phyloP scores from a whole-genome alignment of 257 asterid genomes.

The Leonotis leonurus region DNA sequence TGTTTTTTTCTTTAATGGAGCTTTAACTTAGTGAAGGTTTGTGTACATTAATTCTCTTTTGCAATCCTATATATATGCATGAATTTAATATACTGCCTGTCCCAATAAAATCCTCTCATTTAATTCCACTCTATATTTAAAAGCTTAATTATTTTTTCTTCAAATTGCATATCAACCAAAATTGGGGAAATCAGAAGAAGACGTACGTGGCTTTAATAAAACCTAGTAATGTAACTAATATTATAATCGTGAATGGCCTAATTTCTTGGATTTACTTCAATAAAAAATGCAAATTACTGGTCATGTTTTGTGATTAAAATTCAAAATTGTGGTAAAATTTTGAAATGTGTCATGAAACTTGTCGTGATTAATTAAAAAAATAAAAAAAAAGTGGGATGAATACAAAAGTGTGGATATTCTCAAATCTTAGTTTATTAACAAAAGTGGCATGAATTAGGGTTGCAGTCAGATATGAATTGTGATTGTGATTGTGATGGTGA shows the following conservation, averaged over 20 bases:
- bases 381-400: conserved; percentile 1
- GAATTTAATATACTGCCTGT: not conserved
- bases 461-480: too few relatives aligned
- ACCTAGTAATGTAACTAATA: not conserved
- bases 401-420: too few relatives aligned
- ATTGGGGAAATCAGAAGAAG: not conserved
- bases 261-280: conserved; percentile 6
- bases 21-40: not conserved
- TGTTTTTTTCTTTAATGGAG: not conserved
- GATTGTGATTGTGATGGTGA: too few relatives aligned
- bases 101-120: not conserved
- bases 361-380: conserved; percentile 2
- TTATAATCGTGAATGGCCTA: not conserved
- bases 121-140: not conserved
- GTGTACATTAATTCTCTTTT: not conserved
- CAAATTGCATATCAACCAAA: not conserved
- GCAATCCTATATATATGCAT: conserved; percentile 19
- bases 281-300: not conserved
- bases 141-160: not conserved
- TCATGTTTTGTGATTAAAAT: not conserved
- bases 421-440: too few relatives aligned
- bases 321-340: not conserved
- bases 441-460: too few relatives aligned
- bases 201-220: too few relatives aligned
- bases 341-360: conserved; percentile 11